phyloP scores from a whole-genome alignment of 176 grass and related monocot species.

The Aegilops longissima region DNA sequence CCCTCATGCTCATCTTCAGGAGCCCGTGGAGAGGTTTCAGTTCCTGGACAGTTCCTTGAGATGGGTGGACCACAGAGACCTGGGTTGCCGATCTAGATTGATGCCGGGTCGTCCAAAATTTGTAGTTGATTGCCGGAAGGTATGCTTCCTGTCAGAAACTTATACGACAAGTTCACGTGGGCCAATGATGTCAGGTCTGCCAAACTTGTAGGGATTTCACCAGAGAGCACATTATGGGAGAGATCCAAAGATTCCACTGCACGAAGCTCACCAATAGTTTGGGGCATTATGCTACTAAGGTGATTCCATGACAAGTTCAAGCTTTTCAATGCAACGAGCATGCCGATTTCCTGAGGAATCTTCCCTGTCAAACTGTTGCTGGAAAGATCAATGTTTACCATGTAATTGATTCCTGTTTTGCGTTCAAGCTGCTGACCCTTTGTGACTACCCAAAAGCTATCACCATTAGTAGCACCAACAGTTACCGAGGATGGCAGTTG shows the following conservation, averaged over 20 bases:
- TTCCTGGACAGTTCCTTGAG: neutral
- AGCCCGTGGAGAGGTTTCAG: neutral
- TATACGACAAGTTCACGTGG: neutral
- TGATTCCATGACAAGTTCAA: conserved; percentile 35
- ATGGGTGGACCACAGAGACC: conserved; percentile 32
- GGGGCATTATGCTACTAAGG: conserved; percentile 19
- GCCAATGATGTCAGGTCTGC: neutral
- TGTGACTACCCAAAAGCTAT: neutral
- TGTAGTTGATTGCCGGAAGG: neutral
- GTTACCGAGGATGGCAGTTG: too few species aligned
- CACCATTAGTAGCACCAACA: too few species aligned
- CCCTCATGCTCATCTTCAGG: neutral
- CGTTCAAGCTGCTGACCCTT: neutral
- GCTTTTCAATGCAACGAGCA: neutral
- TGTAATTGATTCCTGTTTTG: neutral
- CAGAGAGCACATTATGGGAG: neutral
- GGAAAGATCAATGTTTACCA: conserved; percentile 30
- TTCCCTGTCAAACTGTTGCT: neutral
- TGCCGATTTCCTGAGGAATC: neutral
- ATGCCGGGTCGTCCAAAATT: neutral
- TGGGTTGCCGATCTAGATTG: conserved; percentile 1
- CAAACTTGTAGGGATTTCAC: neutral
- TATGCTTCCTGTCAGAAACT: neutral
- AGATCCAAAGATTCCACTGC: neutral
- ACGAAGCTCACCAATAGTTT: neutral